Evolutionary conservation across 2,329 filamentous ascomycete genomes (phyloP), one percentile per base, ranked within the genome.

Genomic region (Fusarium protoensiforme): DNA sequence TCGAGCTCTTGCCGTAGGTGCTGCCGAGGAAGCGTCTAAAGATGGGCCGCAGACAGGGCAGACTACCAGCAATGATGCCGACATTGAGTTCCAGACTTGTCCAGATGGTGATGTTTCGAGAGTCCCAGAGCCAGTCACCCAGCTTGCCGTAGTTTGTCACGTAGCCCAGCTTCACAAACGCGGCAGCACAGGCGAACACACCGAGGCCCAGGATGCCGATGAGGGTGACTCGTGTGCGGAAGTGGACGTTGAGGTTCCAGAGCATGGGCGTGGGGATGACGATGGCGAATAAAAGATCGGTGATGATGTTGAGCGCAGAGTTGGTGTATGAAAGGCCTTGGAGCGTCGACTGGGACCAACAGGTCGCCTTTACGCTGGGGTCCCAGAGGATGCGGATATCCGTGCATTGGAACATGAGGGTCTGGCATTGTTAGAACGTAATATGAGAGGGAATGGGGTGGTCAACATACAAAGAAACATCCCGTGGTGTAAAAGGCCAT

Each of bases 311-410:
- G 22, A 84, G 65, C 10, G 76, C 69, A 7, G 79, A 76, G 69
- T 86, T 85, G 22, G 82, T 81, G 66, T 86, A 87, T 13, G 83
- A 83, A 2, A 89, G 77, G 1, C 75, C 79, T 33, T 84, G 79
- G 7, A 87, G 77, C 0, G 83, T 85, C 1, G 58, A 54, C 7
- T 76, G 66, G 1, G 78, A 65, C 82, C 85, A 89, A 69, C 87
- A 88, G 2, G 78, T 82, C 0, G 81, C 78, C 11, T 81, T 75
- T 2, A 84, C 78, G 0, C 73, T 76, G 0, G 41, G 51, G 68
- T 89, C 85, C 86, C 86, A 89, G 31, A 83, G 80, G 1, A 84
- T 68, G 7, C 82, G 80, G 1, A 88, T 77, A 46, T 88, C 81
- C 7, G 81, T 82, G 57, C 87, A 89, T 66, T 89, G 86, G 2